Evolutionary conservation across 1,284 basidiomycete genomes (phyloP).

Genomic region (Peniophora sp.): DNA sequence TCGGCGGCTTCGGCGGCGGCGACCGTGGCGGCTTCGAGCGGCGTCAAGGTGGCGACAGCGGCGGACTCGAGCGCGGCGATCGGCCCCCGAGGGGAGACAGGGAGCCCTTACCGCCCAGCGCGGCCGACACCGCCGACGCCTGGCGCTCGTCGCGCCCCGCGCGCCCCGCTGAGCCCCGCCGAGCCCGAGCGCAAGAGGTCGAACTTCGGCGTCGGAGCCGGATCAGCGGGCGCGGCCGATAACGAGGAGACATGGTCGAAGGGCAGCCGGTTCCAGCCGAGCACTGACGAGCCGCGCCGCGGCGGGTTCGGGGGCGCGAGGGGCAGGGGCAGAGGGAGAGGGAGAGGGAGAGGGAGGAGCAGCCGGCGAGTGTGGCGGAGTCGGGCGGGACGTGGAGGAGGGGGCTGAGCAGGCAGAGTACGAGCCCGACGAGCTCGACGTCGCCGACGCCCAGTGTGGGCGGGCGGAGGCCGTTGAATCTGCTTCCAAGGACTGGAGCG

Average conservation of each 20-base stretch:
- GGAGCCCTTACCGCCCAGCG: slow-evolving; percentile 35
- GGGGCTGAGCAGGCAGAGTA: slow-evolving; percentile 28
- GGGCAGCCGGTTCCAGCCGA: slow-evolving; percentile 63
- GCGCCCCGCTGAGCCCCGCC: slow-evolving; percentile 35
- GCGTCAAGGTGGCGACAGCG: too few species aligned
- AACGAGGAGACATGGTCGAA: slow-evolving; percentile 69
- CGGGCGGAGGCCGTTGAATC: slow-evolving; percentile 68
- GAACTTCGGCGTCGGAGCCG: slow-evolving; percentile 46
- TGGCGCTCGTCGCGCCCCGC: slow-evolving; percentile 62
- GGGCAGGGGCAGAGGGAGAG: slow-evolving; percentile 14
- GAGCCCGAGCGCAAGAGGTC: slow-evolving; percentile 35
- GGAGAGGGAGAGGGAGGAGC: slow-evolving; percentile 17
- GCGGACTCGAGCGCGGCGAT: too few species aligned
- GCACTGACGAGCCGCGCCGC: slow-evolving; percentile 26
- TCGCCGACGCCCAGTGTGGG: slow-evolving; percentile 72
- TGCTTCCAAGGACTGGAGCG: slow-evolving; percentile 67
- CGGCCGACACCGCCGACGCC: slow-evolving; percentile 53
- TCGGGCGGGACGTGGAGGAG: slow-evolving; percentile 48
- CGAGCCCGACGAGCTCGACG: slow-evolving; percentile 57
- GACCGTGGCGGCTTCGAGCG: slow-evolving; percentile 12
- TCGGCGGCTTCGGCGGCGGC: slow-evolving; percentile 29
- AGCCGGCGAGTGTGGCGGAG: slow-evolving; percentile 29
- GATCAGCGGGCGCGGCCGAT: slow-evolving; percentile 55
- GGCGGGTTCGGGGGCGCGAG: slow-evolving; percentile 38
- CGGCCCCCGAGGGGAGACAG: too few species aligned